Evolutionary conservation across 176 grass and related monocot species (phyloP).

Genomic region (Oryza longistaminata): DNA sequence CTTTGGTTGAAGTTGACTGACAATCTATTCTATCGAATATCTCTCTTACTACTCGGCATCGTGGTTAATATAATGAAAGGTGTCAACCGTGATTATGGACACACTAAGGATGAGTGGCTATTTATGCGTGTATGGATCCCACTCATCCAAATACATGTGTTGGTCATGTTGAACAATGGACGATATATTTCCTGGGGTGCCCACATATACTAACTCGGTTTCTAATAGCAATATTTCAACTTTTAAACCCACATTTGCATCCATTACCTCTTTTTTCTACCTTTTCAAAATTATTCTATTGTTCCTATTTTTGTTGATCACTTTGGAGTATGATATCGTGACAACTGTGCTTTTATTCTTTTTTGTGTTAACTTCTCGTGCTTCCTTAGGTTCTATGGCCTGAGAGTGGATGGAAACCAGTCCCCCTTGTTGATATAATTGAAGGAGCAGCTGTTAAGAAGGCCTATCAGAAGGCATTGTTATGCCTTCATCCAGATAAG

Average conservation of each 20-base stretch:
- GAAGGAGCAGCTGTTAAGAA: constrained; percentile 86
- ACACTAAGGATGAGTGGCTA: too few relatives aligned
- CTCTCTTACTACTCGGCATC: too few relatives aligned
- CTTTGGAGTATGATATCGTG: constrained; percentile 14
- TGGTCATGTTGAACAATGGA: too few relatives aligned
- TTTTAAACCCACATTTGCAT: background rate
- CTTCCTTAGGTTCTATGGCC: constrained; percentile 76
- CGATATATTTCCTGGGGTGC: too few relatives aligned
- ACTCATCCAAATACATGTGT: too few relatives aligned
- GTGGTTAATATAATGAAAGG: too few relatives aligned
- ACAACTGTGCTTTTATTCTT: background rate
- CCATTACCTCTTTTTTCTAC: background rate
- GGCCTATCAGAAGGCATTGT: constrained; percentile 84
- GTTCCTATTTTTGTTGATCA: constrained; percentile 22
- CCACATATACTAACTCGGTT: constrained; percentile 2
- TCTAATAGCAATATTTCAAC: background rate
- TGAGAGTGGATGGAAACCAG: constrained; percentile 83
- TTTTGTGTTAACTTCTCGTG: background rate
- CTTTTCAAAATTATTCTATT: constrained; percentile 10
- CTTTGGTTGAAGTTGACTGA: too few relatives aligned
- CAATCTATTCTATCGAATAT: too few relatives aligned
- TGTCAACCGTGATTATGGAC: too few relatives aligned
- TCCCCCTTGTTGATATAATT: constrained; percentile 90
- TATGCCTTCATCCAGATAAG: constrained; percentile 96
- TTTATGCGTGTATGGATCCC: too few relatives aligned